Percentiles rank a stretch among this genome's conserved stretches.
Conservation (phyloP, 78 protist species). For the Dictyostelium brefeldianum region DNA sequence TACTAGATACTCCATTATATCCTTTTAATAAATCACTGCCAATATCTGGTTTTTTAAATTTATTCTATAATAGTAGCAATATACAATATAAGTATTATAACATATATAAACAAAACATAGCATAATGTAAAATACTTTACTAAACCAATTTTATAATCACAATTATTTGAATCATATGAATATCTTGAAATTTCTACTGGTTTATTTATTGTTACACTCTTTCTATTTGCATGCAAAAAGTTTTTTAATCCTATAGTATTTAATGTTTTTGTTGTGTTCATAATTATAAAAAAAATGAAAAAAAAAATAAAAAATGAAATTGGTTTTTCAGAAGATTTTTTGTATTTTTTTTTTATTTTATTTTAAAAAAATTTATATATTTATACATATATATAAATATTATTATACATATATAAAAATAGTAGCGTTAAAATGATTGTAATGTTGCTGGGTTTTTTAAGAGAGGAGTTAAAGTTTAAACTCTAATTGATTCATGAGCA, state of each 20-base stretch:
- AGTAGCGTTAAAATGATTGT: not conserved
- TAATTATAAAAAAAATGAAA: not conserved
- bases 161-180: not conserved
- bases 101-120: too few relatives aligned
- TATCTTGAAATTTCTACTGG: not conserved
- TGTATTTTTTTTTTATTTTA: not conserved
- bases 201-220: not conserved
- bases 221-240: not conserved
- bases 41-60: slow-evolving; percentile 1
- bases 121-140: too few relatives aligned
- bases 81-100: not conserved
- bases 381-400: not conserved
- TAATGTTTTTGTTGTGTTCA: not conserved
- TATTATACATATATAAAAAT: too few relatives aligned
- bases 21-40: not conserved
- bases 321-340: not conserved
- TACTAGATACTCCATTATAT: not conserved
- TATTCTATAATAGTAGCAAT: not conserved
- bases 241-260: not conserved
- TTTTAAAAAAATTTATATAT: not conserved
- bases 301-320: slow-evolving; percentile 4
- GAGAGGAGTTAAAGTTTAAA: too few relatives aligned
- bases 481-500: not conserved
- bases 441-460: not conserved
- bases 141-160: not conserved